These are phyloP conservation scores for Penicillium cinerascens DNA, from an alignment of 495 filamentous ascomycete species.

Conservation along the genomic window DNA sequence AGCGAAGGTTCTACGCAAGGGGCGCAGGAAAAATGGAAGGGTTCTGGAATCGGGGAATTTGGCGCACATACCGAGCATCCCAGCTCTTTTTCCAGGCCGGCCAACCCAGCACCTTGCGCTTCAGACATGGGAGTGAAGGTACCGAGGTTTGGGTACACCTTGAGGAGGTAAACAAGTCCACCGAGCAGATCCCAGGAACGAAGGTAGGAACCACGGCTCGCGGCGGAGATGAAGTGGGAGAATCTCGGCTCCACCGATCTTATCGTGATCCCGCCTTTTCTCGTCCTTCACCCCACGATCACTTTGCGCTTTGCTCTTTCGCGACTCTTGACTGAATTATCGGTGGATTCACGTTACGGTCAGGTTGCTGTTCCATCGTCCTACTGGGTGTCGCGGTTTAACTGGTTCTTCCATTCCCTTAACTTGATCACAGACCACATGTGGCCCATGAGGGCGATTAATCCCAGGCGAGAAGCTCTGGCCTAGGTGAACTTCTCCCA, in stretches of 20 bases:
- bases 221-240: slow-evolving; percentile 10
- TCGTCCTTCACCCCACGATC: neutral
- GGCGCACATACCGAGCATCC: slow-evolving; percentile 77
- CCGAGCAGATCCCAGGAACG: slow-evolving; percentile 14
- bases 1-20: slow-evolving; percentile 17
- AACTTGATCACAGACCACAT: neutral
- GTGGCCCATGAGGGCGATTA: neutral
- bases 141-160: neutral
- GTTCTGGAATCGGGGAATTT: slow-evolving; percentile 8
- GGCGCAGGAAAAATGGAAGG: slow-evolving; percentile 16
- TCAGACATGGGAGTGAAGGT: slow-evolving; percentile 19
- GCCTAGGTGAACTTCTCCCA: neutral
- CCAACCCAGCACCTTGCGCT: slow-evolving; percentile 32
- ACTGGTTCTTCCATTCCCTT: slow-evolving; percentile 2
- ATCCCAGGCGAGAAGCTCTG: neutral
- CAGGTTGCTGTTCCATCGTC: slow-evolving; percentile 13
- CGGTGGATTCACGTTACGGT: neutral
- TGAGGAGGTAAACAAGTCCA: neutral
- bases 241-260: slow-evolving; percentile 17
- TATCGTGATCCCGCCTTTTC: slow-evolving; percentile 15
- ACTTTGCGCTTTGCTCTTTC: neutral
- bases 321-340: neutral
- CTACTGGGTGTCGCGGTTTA: slow-evolving; percentile 2
- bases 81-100: slow-evolving; percentile 81
- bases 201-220: slow-evolving; percentile 15